Evolutionary conservation across 2,329 filamentous ascomycete genomes (phyloP).

Genomic region (Polytolypa hystricis): DNA sequence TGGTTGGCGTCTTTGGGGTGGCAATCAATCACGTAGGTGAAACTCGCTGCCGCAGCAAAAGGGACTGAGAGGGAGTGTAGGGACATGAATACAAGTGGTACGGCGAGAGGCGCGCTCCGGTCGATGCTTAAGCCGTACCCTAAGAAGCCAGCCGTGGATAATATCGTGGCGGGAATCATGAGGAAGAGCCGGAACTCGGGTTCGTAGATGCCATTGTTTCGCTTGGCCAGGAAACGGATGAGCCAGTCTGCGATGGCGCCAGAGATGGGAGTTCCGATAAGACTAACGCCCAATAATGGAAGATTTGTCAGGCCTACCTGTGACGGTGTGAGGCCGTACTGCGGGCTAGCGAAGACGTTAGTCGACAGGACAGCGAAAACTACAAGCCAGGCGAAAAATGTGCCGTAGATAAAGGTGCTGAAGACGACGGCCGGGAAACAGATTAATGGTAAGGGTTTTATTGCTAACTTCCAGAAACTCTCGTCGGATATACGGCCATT

Average conservation of each 20-base stretch:
- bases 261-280: slow-evolving; percentile 18
- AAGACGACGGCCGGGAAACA: slow-evolving; percentile 25
- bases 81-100: slow-evolving; percentile 25
- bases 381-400: slow-evolving; percentile 26
- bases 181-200: slow-evolving; percentile 28
- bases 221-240: slow-evolving; percentile 23
- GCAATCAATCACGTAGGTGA: slow-evolving; percentile 34
- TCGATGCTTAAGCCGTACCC: slow-evolving; percentile 30
- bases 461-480: slow-evolving; percentile 10
- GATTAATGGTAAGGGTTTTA: slow-evolving; percentile 17
- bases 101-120: slow-evolving; percentile 17
- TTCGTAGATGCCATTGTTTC: slow-evolving; percentile 28
- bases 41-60: slow-evolving; percentile 27
- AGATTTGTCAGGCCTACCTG: slow-evolving; percentile 25
- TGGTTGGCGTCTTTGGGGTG: slow-evolving; percentile 30
- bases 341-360: slow-evolving; percentile 20
- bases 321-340: slow-evolving; percentile 26
- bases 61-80: slow-evolving; percentile 28
- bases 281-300: slow-evolving; percentile 19
- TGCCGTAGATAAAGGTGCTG: slow-evolving; percentile 26
- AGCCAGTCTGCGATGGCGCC: slow-evolving; percentile 20
- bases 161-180: slow-evolving; percentile 15
- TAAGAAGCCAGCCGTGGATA: slow-evolving; percentile 29
- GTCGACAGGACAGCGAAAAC: slow-evolving; percentile 26
- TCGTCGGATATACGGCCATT: slow-evolving; percentile 8